phyloP scores from a whole-genome alignment of 768 basidiomycete species.

The Tricholoma terreum region DNA sequence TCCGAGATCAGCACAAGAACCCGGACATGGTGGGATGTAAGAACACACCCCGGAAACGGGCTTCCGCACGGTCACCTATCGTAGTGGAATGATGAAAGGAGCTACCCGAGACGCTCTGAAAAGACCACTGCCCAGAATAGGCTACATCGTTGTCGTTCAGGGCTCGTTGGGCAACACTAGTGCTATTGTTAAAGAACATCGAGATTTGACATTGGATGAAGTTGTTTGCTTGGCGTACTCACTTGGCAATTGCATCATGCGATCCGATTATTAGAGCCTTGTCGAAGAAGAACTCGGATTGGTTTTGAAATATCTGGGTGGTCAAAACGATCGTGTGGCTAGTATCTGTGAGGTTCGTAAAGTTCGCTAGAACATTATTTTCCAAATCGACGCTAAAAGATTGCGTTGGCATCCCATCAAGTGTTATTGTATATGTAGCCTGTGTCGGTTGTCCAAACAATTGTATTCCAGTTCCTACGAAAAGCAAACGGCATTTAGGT shows the following conservation, averaged over 20 bases:
- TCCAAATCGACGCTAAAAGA: conserved; percentile 21
- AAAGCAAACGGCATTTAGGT: not conserved
- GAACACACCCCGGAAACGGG: conserved; percentile 48
- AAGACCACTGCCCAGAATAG: conserved; percentile 57
- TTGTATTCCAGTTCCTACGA: conserved; percentile 61
- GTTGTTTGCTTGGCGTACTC: conserved; percentile 4
- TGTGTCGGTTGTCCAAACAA: conserved; percentile 50
- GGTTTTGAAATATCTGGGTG: conserved; percentile 32
- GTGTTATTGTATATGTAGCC: conserved; percentile 43
- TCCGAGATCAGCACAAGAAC: not conserved
- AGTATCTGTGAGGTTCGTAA: conserved; percentile 44
- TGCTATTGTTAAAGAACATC: not conserved
- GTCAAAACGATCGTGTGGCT: conserved; percentile 57
- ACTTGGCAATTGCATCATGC: conserved; percentile 35
- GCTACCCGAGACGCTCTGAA: conserved; percentile 19
- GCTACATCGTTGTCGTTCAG: conserved; percentile 46
- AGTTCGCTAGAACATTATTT: conserved; percentile 45
- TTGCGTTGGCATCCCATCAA: conserved; percentile 45
- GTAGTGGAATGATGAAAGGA: conserved; percentile 28
- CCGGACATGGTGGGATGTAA: not conserved
- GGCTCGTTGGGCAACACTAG: conserved; percentile 17
- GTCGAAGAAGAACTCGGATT: conserved; percentile 52
- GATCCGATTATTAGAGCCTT: conserved; percentile 47
- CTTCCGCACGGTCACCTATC: conserved; percentile 42
- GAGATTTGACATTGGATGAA: not conserved